Base-by-base conservation (phyloP, 495 filamentous ascomycete genomes). In the Neurospora sp. region DNA sequence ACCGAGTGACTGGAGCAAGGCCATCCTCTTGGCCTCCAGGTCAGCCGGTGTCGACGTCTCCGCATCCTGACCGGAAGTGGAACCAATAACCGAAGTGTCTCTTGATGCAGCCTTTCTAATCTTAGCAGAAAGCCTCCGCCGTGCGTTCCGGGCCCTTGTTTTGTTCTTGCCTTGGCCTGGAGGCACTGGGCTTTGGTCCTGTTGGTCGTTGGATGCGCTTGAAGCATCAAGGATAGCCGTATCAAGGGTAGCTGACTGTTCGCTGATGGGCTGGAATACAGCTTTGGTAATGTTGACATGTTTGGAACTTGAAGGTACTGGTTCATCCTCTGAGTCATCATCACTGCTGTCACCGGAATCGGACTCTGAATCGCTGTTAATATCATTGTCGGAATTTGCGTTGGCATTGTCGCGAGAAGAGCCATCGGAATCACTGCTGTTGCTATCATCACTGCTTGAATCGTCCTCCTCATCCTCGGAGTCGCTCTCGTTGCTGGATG, bases 81-180 rank as follows among this genome's bases (percentile, higher is more conserved):
- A 59, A 28, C 54, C 54, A 66, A 66, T 34, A 1, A 66, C 19
- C 4, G 54, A 66, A 36, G 54, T 66, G 28, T 66, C 73, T 8
- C 31, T 48, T 0, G 42, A 66, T 2, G 72, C 78, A 17, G 72
- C 69, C 69, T 77, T 82, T 39, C 75, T 79, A 0, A 77, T 76
- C 34, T 75, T 74, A 3, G 72, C 72, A 15, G 79, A 74, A 8
- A 78, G 74, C 73, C 81, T 80, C 59, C 83, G 79, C 8, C 85
- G 80, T 34, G 81, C 81, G 69, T 87, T 87, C 9, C 85, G 79
- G 62, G 77, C 82, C 75, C 81, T 80, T 0, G 85, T 85, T 0
- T 73, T 72, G 2, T 78, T 76, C 39, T 78, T 81, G 13, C 84
- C 85, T 38, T 71, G 79, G 42, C 74, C 83, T 72, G 73, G 83